A percentile compares a stretch with the other conserved stretches of the same genome.
Evolutionary conservation across 208 protist genomes (phyloP).

Genomic region (Plasmodiophora brassicae): DNA sequence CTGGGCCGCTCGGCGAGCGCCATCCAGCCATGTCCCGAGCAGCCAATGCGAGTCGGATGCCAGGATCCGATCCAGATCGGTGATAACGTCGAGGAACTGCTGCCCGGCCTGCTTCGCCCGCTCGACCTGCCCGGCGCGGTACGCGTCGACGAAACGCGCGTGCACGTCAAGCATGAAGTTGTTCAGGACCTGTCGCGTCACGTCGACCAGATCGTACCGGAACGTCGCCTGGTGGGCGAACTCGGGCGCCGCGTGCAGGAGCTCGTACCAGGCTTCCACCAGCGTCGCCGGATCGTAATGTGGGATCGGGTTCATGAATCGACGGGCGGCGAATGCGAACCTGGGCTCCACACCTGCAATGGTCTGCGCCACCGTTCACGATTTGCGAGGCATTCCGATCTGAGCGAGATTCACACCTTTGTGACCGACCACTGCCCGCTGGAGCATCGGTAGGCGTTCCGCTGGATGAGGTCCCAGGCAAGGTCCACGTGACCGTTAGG

Average conservation of each 20-base stretch:
- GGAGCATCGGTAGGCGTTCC: background rate
- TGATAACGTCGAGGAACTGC: background rate
- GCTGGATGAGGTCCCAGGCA: background rate
- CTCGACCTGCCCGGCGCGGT: background rate
- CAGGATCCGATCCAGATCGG: slow-evolving; percentile 54
- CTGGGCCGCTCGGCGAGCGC: background rate
- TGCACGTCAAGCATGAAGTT: slow-evolving; percentile 24
- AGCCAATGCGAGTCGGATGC: slow-evolving; percentile 53
- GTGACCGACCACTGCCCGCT: background rate
- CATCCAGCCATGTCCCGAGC: slow-evolving; percentile 53
- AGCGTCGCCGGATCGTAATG: slow-evolving; percentile 47
- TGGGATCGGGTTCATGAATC: background rate
- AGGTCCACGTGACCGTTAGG: background rate
- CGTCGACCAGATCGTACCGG: slow-evolving; percentile 58
- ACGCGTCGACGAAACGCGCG: background rate
- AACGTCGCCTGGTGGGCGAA: slow-evolving; percentile 41
- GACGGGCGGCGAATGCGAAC: background rate
- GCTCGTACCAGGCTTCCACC: background rate
- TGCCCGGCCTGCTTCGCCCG: background rate
- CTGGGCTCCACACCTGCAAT: background rate
- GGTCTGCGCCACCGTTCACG: background rate
- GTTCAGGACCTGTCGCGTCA: slow-evolving; percentile 48
- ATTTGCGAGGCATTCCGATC: background rate
- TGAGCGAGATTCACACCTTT: background rate
- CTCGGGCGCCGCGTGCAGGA: background rate